Conservation (phyloP, 345 rosid species). For the Garcia nutans region DNA sequence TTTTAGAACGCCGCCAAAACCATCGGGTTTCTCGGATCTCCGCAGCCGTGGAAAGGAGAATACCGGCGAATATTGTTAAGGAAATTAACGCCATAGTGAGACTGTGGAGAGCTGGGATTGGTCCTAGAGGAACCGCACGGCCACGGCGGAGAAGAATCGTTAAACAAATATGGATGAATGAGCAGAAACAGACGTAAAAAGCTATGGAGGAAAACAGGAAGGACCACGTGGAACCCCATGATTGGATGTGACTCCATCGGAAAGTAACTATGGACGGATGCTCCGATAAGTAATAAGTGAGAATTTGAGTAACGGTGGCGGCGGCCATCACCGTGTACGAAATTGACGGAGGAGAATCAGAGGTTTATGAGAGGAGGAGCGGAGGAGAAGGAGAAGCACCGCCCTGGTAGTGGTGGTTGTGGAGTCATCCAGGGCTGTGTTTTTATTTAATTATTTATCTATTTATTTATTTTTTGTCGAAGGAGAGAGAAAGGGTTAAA, state of each 20-base stretch:
- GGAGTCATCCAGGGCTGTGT: not conserved
- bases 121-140: conserved; percentile 58
- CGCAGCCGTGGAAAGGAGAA: conserved; percentile 75
- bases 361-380: conserved; percentile 3
- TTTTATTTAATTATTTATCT: not conserved
- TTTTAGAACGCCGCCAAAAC: conserved; percentile 69
- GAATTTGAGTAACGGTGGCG: conserved; percentile 12
- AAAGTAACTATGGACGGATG: conserved; percentile 73
- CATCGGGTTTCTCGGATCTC: conserved; percentile 87
- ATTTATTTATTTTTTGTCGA: not conserved
- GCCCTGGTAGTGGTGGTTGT: conserved; percentile 10
- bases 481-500: not conserved
- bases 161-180: conserved; percentile 50
- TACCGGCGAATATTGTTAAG: conserved; percentile 68
- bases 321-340: not conserved
- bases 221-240: conserved; percentile 91
- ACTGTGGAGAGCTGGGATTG: conserved; percentile 69
- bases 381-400: conserved; percentile 10
- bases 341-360: not conserved
- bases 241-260: conserved; percentile 86
- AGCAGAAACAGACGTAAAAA: conserved; percentile 53
- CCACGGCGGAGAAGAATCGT: conserved; percentile 42
- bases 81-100: conserved; percentile 63
- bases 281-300: conserved; percentile 65
- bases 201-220: conserved; percentile 64